Evolutionary conservation across 164 flowering plant species (phyloP), one percentile per base, ranked within the genome.

Genomic region (Vitis labrusca): DNA sequence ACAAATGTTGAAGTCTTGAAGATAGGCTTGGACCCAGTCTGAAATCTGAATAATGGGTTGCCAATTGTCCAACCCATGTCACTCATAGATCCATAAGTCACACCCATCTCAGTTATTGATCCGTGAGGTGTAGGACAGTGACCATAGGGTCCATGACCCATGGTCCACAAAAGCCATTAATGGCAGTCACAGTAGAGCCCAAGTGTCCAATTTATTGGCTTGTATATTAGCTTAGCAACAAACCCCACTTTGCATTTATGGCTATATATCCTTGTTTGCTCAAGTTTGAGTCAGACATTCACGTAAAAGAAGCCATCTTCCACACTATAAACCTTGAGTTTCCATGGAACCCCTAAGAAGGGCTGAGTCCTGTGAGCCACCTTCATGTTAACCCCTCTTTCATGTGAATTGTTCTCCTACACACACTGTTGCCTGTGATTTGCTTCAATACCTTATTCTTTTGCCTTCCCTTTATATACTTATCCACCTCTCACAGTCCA

Each of bases 361-460:
- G 63, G 55, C 30, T 44, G 44, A 72, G 19, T 56, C 77, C 72
- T 80, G 80, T 71, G 77, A 76, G 10, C 68, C 62, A 51, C 10
- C 62, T 64, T 16, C 53, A 56, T 64, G 52, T 68, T 10, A 54
- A 17, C 55, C 61, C 44, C 56, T 72, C 68, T 76, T 75, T 80
- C 84, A 78, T 83, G 84, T 81, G 82, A 79, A 37, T 37, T 37
- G 6, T 61, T 48, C 50, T 61, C 61, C 63, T 16, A 27, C 64
- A 11, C 80, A 23, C 71, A 27, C 71, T 48, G 65, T 61, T 50
- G 61, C 73, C 78, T 85, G 84, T 83, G 85, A 83, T 74, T 71
- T 64, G 69, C 80, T 81, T 84, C 88, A 86, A 81, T 84, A 76
- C 74, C 50, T 13, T 53, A 61, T 15, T 50, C 50, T n/a, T 16